Percentiles rank a stretch among this genome's conserved stretches.
phyloP scores from a whole-genome alignment of 2,329 filamentous ascomycete species.

The Emydomyces testavorans region DNA sequence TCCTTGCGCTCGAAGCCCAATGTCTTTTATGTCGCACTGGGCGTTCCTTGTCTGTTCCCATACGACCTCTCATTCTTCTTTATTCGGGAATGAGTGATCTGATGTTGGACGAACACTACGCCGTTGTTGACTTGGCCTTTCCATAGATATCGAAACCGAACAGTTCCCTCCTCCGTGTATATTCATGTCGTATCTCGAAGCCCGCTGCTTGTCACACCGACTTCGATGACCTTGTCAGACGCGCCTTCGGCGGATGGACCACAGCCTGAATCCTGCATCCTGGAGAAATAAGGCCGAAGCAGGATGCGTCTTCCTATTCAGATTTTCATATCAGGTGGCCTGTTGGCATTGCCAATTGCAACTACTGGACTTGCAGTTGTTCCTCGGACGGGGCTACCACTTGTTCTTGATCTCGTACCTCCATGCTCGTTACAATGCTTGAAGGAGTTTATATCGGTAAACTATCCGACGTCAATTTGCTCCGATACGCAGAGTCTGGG shows the following conservation, averaged over 20 bases:
- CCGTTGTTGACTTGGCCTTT: too few species aligned
- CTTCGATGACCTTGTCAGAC: background rate
- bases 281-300: background rate
- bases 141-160: too few species aligned
- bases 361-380: conserved; percentile 16
- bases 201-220: background rate
- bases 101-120: too few species aligned
- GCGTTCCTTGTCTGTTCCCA: too few species aligned
- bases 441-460: conserved; percentile 48
- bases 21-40: background rate
- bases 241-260: background rate
- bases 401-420: conserved; percentile 37
- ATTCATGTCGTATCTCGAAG: conserved; percentile 1
- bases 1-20: background rate
- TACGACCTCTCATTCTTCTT: too few species aligned
- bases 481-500: conserved; percentile 42
- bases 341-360: conserved; percentile 5
- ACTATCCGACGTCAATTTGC: conserved; percentile 45
- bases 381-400: conserved; percentile 15
- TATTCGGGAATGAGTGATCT: too few species aligned
- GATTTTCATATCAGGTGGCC: background rate
- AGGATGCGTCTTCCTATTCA: conserved; percentile 1
- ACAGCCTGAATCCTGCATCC: background rate
- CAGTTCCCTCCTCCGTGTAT: background rate
- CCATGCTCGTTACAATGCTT: conserved; percentile 52